These are phyloP conservation scores for Eragrostis tef DNA, from an alignment of 202 grass and related monocot species.

Conservation along the genomic window DNA sequence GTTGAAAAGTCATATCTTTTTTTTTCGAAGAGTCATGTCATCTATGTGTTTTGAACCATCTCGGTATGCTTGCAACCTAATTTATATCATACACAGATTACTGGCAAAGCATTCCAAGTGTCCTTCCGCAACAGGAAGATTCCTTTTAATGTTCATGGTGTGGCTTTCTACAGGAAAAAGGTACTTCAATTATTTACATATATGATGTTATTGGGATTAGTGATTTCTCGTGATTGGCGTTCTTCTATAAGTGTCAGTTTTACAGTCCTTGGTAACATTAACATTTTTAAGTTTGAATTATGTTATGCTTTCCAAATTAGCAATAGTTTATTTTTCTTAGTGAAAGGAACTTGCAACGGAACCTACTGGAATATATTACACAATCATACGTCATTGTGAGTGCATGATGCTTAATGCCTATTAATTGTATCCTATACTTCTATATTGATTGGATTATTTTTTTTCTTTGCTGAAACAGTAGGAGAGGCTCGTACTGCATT, in stretches of 20 bases:
- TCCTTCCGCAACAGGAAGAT: slow-evolving; percentile 96
- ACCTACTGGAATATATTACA: slow-evolving; percentile 19
- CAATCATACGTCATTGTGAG: slow-evolving; percentile 21
- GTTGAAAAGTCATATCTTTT: slow-evolving; percentile 48
- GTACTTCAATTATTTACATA: slow-evolving; percentile 50
- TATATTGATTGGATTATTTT: slow-evolving; percentile 18
- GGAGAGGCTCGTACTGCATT: no score
- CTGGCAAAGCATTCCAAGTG: slow-evolving; percentile 88
- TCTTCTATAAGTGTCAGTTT: slow-evolving; percentile 22
- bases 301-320: slow-evolving; percentile 35
- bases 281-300: slow-evolving; percentile 32
- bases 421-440: slow-evolving; percentile 2
- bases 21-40: no score
- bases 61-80: slow-evolving; percentile 43
- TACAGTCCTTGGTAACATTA: slow-evolving; percentile 21
- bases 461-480: no score
- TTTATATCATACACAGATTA: slow-evolving; percentile 58
- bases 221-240: slow-evolving; percentile 38
- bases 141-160: slow-evolving; percentile 93
- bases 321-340: not conserved
- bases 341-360: slow-evolving; percentile 5
- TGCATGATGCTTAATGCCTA: slow-evolving; percentile 24
- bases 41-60: slow-evolving; percentile 19
- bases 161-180: slow-evolving; percentile 99
- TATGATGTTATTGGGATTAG: not conserved